A percentile compares a stretch with the other conserved stretches of the same genome.
These are phyloP conservation scores for Trichophyton benhamiae DNA, from an alignment of 2,329 filamentous ascomycete species.

Conservation along the genomic window DNA sequence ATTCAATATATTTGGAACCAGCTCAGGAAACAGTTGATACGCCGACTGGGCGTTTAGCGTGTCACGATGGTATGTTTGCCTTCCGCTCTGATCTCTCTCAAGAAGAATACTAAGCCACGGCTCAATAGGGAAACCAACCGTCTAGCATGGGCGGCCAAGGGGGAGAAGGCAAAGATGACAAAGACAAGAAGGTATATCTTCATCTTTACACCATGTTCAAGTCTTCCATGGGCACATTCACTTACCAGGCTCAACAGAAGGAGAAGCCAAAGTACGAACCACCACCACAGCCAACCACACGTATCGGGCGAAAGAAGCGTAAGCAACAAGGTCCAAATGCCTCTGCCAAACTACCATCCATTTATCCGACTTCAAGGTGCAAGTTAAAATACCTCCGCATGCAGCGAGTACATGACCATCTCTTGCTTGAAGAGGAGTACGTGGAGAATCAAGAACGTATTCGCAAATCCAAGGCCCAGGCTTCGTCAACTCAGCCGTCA, in stretches of 20 bases:
- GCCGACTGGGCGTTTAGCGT: constrained; percentile 7
- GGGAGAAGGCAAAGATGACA: constrained; percentile 67
- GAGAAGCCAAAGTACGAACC: constrained; percentile 99
- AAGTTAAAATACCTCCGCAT: constrained; percentile 94
- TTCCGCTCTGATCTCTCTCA: constrained; percentile 4
- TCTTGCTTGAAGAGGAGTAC: constrained; percentile 94
- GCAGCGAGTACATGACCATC: constrained; percentile 96
- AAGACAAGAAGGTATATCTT: constrained; percentile 74
- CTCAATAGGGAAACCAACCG: constrained; percentile 43
- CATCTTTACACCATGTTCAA: not conserved
- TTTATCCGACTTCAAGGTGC: constrained; percentile 93
- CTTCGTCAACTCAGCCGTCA: constrained; percentile 43
- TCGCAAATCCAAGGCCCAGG: constrained; percentile 75
- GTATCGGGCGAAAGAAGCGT: constrained; percentile 97
- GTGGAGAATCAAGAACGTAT: constrained; percentile 97
- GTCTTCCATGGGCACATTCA: constrained; percentile 9
- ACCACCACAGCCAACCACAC: constrained; percentile 88
- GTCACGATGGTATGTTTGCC: constrained; percentile 26
- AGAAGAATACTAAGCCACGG: constrained; percentile 16
- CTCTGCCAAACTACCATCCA: constrained; percentile 82
- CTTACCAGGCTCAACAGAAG: constrained; percentile 51
- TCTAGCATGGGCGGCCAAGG: constrained; percentile 70
- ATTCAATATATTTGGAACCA: not conserved
- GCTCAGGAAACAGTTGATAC: not conserved
- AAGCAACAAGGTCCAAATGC: constrained; percentile 87